Evolutionary conservation across 495 filamentous ascomycete genomes (phyloP).

Genomic region (Symbiotaphrina buchneri): DNA sequence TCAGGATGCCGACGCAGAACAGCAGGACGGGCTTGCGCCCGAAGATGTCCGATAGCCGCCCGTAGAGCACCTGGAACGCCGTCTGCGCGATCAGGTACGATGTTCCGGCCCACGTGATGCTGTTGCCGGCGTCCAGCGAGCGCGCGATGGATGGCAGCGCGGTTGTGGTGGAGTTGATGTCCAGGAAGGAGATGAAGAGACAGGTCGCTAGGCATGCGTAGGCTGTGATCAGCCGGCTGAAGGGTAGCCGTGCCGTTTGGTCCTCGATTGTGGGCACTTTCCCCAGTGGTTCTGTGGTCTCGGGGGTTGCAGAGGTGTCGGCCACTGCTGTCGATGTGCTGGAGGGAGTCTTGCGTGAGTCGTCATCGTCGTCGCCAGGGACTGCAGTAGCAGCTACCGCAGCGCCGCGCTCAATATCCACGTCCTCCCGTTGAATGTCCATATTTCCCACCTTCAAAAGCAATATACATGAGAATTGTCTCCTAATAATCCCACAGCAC

Average conservation of each 20-base stretch:
- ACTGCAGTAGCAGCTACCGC: no score
- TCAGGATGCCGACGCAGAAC: conserved; percentile 21
- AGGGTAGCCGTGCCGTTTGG: conserved; percentile 33
- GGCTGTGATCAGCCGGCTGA: conserved; percentile 27
- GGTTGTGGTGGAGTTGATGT: conserved; percentile 39
- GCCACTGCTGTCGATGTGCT: no score
- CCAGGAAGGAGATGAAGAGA: conserved; percentile 32
- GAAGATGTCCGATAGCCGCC: conserved; percentile 33
- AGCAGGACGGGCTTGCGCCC: conserved; percentile 30
- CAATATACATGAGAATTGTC: no score
- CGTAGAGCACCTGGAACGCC: conserved; percentile 38
- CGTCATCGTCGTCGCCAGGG: no score
- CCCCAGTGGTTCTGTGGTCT: no score
- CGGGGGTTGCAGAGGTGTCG: no score
- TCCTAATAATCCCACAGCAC: no score
- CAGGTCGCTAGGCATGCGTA: conserved; percentile 28
- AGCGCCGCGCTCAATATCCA: no score
- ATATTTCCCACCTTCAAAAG: no score
- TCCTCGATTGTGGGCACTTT: no score
- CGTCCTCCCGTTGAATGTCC: no score
- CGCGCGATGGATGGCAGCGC: conserved; percentile 33
- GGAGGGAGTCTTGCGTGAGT: no score
- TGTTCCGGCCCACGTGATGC: conserved; percentile 57
- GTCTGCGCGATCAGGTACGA: conserved; percentile 54
- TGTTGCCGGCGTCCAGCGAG: conserved; percentile 29